Base-by-base conservation (phyloP, 768 basidiomycete genomes). In the Trametes elegans region DNA sequence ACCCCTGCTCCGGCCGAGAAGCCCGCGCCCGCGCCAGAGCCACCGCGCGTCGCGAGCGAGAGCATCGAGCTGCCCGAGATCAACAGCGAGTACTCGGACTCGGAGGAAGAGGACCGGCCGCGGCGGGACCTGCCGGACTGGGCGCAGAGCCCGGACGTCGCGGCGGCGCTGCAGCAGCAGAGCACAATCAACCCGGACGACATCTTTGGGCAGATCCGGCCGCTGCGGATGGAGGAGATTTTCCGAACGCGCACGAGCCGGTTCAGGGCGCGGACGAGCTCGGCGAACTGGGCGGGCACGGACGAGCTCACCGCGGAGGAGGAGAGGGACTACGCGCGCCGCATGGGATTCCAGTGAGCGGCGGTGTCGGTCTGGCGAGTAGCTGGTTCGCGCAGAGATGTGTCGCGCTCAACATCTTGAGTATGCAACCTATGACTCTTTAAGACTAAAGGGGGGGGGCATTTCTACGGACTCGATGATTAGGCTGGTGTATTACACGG, bases 21-120 rank as follows among this genome's bases (percentile, higher is more conserved):
- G 34, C 34, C 34, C 9, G 49, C 82, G 13, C 76, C 80, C 49
- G 71, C 74, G n/a, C n/a, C n/a, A 32, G 67, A 72, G 32, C 65
- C 67, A 34, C 79, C 82, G 9, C 67, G 73, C 3, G 68, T 86
- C 52, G 58, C 68, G 18, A 67, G 84, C 16, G 89, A 93, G 74
- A 84, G 79, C 66, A 91, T 95, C 62, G 93, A 94, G 64, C 76
- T 99, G 16, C 95, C 96, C 0, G 96, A 98, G 41, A 93, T 97
- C 66, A 88, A 93, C 64, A 93, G 90, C 72, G 96, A 98, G 64
- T 98, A 98, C 71, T 97, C 94, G 5, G 91, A 95, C 70, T 97
- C 94, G 5, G 96, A 93, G 40, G 57, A 65, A 55, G 93, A 95
- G 68, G 84, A 87, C 61, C 82, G 87, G 18, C 78, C 80, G 36